A percentile compares a stretch with the other conserved stretches of the same genome.
These are phyloP conservation scores for Candida sakaeoensis DNA, from an alignment of 805 yeast species.

Conservation along the genomic window DNA sequence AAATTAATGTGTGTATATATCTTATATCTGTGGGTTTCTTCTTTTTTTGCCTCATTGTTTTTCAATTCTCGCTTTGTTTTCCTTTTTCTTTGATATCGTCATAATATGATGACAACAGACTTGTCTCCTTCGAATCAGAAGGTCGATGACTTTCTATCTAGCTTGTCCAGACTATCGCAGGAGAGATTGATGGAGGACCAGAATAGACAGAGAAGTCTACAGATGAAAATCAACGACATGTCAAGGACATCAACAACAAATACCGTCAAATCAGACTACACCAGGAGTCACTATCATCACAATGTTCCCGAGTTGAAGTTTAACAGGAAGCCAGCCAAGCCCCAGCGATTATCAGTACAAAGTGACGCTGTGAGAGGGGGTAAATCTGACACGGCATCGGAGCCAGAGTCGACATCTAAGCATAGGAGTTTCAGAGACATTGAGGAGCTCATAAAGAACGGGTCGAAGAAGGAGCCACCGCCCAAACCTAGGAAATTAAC, in stretches of 20 bases:
- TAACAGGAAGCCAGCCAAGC: conserved; percentile 5
- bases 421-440: conserved; percentile 19
- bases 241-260: conserved; percentile 16
- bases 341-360: conserved; percentile 7
- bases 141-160: conserved; percentile 37
- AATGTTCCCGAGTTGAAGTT: conserved; percentile 11
- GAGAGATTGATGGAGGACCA: conserved; percentile 32
- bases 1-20: too few relatives aligned
- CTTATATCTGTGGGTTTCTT: too few relatives aligned
- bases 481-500: conserved; percentile 1
- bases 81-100: not conserved
- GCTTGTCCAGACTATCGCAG: conserved; percentile 34
- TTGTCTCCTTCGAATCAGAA: conserved; percentile 26
- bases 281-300: not conserved
- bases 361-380: conserved; percentile 8
- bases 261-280: conserved; percentile 14
- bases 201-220: conserved; percentile 30
- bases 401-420: conserved; percentile 11
- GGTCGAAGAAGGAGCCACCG: conserved; percentile 4
- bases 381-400: too few relatives aligned
- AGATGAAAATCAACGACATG: conserved; percentile 28
- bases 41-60: too few relatives aligned
- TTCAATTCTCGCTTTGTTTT: not conserved
- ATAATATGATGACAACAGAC: conserved; percentile 13
- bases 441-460: conserved; percentile 17